Evolutionary conservation across 306 rosid genomes (phyloP).

Genomic region (Vigna angularis): DNA sequence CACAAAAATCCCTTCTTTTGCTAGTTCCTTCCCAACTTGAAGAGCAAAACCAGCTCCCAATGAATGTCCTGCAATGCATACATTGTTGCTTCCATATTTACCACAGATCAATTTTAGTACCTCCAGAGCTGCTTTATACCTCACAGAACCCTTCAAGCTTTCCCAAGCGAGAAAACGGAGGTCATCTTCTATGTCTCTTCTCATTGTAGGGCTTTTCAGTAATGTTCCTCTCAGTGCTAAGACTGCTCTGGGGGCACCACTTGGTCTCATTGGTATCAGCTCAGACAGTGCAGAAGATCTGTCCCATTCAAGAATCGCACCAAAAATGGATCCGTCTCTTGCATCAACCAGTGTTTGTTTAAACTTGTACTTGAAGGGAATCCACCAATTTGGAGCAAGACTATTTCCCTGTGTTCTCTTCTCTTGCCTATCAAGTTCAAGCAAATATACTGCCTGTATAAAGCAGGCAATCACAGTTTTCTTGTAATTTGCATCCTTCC

Average conservation of each 20-base stretch:
- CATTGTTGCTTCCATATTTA: slow-evolving; percentile 72
- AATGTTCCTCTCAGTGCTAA: slow-evolving; percentile 89
- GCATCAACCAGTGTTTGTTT: slow-evolving; percentile 70
- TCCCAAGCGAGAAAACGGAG: slow-evolving; percentile 96
- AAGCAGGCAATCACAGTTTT: slow-evolving; percentile 91
- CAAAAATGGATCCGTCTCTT: slow-evolving; percentile 93
- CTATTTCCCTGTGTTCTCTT: slow-evolving; percentile 63
- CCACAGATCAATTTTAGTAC: slow-evolving; percentile 69
- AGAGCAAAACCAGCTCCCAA: slow-evolving; percentile 95
- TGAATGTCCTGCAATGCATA: slow-evolving; percentile 92
- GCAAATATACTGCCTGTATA: slow-evolving; percentile 89
- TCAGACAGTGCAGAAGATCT: slow-evolving; percentile 75
- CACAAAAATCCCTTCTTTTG: slow-evolving; percentile 82
- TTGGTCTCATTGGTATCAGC: slow-evolving; percentile 71
- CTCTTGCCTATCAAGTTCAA: slow-evolving; percentile 93
- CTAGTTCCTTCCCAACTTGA: slow-evolving; percentile 86
- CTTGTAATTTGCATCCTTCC: slow-evolving; percentile 84
- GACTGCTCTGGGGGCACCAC: slow-evolving; percentile 92
- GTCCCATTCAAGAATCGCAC: slow-evolving; percentile 95
- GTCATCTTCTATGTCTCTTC: slow-evolving; percentile 94
- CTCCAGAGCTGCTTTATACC: slow-evolving; percentile 72
- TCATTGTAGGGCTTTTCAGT: slow-evolving; percentile 78
- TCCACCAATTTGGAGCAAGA: slow-evolving; percentile 97
- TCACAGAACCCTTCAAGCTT: slow-evolving; percentile 87
- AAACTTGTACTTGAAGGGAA: slow-evolving; percentile 88